These are phyloP conservation scores for Solanum etuberosum DNA, from an alignment of 257 asterid genomes.

Conservation along the genomic window DNA sequence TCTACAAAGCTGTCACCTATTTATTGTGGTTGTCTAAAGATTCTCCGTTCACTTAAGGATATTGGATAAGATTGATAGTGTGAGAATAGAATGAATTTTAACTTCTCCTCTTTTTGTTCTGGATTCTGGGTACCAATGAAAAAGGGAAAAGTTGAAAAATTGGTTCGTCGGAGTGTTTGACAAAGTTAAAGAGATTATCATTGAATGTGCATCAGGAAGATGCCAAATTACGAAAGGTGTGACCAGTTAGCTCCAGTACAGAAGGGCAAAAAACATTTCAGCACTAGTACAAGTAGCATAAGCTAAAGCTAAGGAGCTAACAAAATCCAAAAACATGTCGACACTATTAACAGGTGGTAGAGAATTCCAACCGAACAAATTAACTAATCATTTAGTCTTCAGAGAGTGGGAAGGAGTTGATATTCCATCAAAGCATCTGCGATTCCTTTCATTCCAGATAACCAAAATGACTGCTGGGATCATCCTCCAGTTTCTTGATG, in stretches of 20 bases:
- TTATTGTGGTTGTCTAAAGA: neutral
- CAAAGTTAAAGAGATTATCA: neutral
- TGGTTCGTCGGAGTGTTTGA: neutral
- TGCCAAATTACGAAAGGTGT: neutral
- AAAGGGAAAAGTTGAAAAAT: neutral
- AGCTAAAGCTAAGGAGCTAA: neutral
- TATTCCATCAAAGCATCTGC: neutral
- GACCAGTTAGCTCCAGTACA: neutral
- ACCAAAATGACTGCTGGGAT: neutral
- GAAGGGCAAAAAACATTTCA: neutral
- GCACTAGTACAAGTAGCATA: neutral
- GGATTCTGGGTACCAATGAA: neutral
- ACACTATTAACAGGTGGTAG: neutral
- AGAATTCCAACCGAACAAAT: neutral
- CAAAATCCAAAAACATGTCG: neutral
- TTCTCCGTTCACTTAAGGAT: neutral
- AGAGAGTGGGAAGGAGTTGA: neutral
- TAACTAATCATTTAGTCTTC: neutral
- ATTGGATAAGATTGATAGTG: neutral
- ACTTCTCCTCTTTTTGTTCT: neutral
- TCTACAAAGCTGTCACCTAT: neutral
- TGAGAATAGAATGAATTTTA: neutral
- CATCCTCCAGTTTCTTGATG: neutral
- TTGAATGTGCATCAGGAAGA: neutral
- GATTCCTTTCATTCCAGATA: neutral